These are phyloP conservation scores for Colletotrichum karsti DNA, from an alignment of 2,329 filamentous ascomycete species.

Conservation along the genomic window DNA sequence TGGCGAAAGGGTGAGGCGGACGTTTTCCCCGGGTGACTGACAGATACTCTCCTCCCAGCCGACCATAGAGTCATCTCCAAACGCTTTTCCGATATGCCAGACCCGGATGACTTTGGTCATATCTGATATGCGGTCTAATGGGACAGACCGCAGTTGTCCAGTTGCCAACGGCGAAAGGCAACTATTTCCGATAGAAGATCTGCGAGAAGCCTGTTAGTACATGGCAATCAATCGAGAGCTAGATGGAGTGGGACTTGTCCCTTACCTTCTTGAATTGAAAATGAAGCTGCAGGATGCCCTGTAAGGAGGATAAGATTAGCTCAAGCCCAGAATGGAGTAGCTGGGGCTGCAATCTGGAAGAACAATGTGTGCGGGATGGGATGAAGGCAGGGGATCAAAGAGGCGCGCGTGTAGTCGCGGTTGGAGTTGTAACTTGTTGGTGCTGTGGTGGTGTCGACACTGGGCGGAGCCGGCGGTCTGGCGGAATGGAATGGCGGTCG, in stretches of 20 bases:
- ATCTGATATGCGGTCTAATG: conserved; percentile 12
- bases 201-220: conserved; percentile 38
- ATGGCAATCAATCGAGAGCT: not conserved
- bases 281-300: conserved; percentile 95
- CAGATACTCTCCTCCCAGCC: not conserved
- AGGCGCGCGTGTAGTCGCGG: conserved; percentile 26
- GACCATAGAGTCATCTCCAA: not conserved
- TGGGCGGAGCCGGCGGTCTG: conserved; percentile 6
- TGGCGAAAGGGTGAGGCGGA: not conserved
- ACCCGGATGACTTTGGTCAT: not conserved
- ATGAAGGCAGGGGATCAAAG: not conserved
- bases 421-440: not conserved
- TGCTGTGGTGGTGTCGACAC: not conserved
- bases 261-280: conserved; percentile 98
- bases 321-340: conserved; percentile 30
- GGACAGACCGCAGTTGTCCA: not conserved
- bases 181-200: conserved; percentile 67
- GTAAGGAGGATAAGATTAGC: conserved; percentile 38
- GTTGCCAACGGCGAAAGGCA: not conserved
- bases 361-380: not conserved
- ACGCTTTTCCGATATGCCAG: not conserved
- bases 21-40: not conserved
- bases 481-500: not conserved
- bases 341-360: conserved; percentile 27
- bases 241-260: conserved; percentile 17